Percentiles rank a stretch among this genome's conserved stretches.
phyloP scores from a whole-genome alignment of 2,329 filamentous ascomycete species.

The Ceratocystis huliohia region DNA sequence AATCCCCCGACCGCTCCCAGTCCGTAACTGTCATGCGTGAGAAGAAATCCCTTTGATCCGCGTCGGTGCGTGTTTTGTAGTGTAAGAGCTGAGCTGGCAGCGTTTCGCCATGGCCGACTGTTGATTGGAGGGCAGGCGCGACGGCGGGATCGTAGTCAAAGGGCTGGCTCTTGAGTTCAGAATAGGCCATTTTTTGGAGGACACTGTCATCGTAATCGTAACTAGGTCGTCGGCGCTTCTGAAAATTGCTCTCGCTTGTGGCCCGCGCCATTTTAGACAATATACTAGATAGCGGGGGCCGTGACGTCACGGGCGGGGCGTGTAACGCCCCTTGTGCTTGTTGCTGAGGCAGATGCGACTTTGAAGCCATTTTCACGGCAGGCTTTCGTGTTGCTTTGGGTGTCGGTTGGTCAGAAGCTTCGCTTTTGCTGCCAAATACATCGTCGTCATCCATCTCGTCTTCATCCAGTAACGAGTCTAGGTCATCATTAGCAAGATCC shows the following conservation, averaged over 20 bases:
- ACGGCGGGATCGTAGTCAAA: conserved; percentile 47
- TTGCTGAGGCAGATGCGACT: conserved; percentile 10
- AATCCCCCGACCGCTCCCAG: conserved; percentile 48
- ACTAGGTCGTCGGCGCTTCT: conserved; percentile 34
- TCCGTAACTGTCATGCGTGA: conserved; percentile 41
- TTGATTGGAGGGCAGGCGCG: conserved; percentile 26
- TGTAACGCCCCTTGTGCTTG: conserved; percentile 9
- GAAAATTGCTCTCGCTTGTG: conserved; percentile 18
- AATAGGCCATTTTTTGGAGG: conserved; percentile 42
- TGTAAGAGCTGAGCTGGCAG: conserved; percentile 39
- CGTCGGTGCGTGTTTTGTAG: conserved; percentile 35
- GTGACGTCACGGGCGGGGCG: not conserved
- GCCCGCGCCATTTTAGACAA: conserved; percentile 15
- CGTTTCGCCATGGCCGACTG: conserved; percentile 30
- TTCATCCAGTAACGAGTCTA: conserved; percentile 18
- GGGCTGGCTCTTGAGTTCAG: conserved; percentile 37
- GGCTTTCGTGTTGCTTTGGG: conserved; percentile 18
- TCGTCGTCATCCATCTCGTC: conserved; percentile 14
- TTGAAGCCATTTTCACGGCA: not conserved
- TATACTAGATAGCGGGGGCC: conserved; percentile 8
- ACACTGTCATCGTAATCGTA: conserved; percentile 46
- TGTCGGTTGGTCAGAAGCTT: conserved; percentile 13
- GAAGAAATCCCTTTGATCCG: conserved; percentile 40
- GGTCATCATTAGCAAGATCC: conserved; percentile 17
- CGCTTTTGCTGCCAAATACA: conserved; percentile 9